Evolutionary conservation across 495 filamentous ascomycete species (phyloP), one percentile per base, ranked within the genome.

Genomic region (Bathelium albidoporum): DNA sequence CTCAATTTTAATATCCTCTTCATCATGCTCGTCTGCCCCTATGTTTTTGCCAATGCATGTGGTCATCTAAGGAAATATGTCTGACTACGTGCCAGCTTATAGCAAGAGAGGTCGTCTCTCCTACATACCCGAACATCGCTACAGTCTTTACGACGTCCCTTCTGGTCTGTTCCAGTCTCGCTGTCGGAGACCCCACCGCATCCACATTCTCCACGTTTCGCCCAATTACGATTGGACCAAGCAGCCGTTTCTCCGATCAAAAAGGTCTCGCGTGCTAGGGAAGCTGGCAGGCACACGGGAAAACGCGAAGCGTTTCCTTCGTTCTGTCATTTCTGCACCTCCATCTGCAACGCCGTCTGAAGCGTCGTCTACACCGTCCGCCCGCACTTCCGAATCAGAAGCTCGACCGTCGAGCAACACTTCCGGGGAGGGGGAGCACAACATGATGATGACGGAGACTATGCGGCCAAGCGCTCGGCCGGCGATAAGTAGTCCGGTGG

Each of bases 241-340:
- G 29, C 49, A 55, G 24, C 49, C 49, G 9, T 24, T 55, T 16
- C 24, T 55, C 9, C 49, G 49, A 4, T 55, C 49, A 2, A 55
- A 55, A 55, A n/a, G 49, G 29, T 55, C 49, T 29, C 49, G 49
- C 29, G 49, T 55, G 9, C 29, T 55, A 0, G 24, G 24, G 29
- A 78, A 76, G 62, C 75, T 78, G 76, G 76, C 76, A 71, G 69
- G 67, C 60, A 68, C 72, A 26, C 65, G 73, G 53, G 76, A 77
- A 29, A 75, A 73, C 74, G 76, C 75, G 3, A 75, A 74, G 70
- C 72, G 76, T 53, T 77, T 77, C 66, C 67, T 78, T 59, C 71
- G 73, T 45, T 71, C 74, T 24, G 69, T 78, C 59, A 75, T 75
- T 26, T 52, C 68, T 18, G 66, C 68, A 45, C 62, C 70, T 18